Base-by-base conservation (phyloP, 768 basidiomycete genomes). In the Russula virescens region DNA sequence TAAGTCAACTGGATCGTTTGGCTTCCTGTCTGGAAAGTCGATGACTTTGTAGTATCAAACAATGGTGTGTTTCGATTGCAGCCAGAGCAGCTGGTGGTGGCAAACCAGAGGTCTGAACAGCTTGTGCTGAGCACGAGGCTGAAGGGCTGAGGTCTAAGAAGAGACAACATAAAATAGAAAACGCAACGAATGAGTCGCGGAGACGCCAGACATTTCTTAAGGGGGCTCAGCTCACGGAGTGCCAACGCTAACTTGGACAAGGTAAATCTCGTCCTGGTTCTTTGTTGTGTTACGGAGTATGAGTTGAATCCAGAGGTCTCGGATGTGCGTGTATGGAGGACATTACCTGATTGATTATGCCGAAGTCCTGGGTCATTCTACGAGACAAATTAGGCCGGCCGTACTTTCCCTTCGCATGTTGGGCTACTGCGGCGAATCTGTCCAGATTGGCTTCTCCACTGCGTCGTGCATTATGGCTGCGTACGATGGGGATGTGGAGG, bases 81-180 rank as follows among this genome's bases (percentile, higher is more conserved):
- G 58, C 62, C 65, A 13, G 6, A 21, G 69, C 83, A 93, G 66
- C 69, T 51, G 0, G 74, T 71, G 18, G 79, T 78, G 0, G 87
- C 86, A 8, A 99, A 80, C 95, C 94, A 99, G 5, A 98, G 77
- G 73, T 98, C 96, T 23, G 85, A 85, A 0, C 88, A 92, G 16
- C 94, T 93, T 0, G 96, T 98, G 73, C 98, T 96, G 35, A 98
- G 82, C 58, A 97, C 84, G 59, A 97, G 78, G 58, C 85, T 78
- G 70, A 97, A 88, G 3, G 75, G 45, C 72, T 94, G 91, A 0
- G 85, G 72, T 14, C 86, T 88, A 64, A 8, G 45, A 9, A 31
- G 5, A 8, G 31, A 31, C 31, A 31, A 31, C 31, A 31, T 8
- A 31, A 8, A 3, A 3, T 8, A 31, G n/a, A 2, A n/a, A 38